These are phyloP conservation scores for Schizochytrium sp. DNA, from an alignment of 108 stramenopile species.

Conservation along the genomic window DNA sequence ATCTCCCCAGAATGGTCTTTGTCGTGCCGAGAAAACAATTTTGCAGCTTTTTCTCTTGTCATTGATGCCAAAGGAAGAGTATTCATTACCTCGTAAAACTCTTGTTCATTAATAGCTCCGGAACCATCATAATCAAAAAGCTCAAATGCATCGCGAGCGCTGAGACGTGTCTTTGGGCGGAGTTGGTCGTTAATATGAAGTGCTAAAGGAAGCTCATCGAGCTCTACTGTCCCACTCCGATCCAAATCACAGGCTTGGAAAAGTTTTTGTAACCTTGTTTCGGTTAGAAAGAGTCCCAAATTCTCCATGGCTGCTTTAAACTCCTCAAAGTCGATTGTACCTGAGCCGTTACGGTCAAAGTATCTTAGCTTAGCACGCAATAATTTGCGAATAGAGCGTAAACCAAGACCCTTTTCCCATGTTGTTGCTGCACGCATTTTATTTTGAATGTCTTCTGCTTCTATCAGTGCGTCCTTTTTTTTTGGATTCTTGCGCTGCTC, in stretches of 20 bases:
- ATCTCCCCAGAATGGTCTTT: slow-evolving; percentile 71
- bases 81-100: slow-evolving; percentile 78
- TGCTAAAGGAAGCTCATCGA: slow-evolving; percentile 27
- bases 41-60: slow-evolving; percentile 68
- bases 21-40: slow-evolving; percentile 75
- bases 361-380: slow-evolving; percentile 65
- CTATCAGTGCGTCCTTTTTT: slow-evolving; percentile 3
- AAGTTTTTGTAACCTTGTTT: slow-evolving; percentile 4
- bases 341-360: slow-evolving; percentile 76
- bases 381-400: background rate
- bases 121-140: slow-evolving; percentile 80
- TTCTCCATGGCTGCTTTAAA: slow-evolving; percentile 73
- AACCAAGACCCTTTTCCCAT: slow-evolving; percentile 28
- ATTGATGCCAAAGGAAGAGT: slow-evolving; percentile 70
- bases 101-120: slow-evolving; percentile 80
- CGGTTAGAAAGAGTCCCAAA: slow-evolving; percentile 49
- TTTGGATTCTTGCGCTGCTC: background rate
- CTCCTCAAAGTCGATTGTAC: slow-evolving; percentile 78
- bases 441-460: background rate
- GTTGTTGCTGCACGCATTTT: slow-evolving; percentile 27
- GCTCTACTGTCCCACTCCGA: slow-evolving; percentile 30
- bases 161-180: slow-evolving; percentile 71
- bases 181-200: slow-evolving; percentile 66
- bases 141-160: slow-evolving; percentile 79
- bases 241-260: slow-evolving; percentile 48